Evolutionary conservation across 2,329 filamentous ascomycete genomes (phyloP).

Genomic region (Alternaria dauci): DNA sequence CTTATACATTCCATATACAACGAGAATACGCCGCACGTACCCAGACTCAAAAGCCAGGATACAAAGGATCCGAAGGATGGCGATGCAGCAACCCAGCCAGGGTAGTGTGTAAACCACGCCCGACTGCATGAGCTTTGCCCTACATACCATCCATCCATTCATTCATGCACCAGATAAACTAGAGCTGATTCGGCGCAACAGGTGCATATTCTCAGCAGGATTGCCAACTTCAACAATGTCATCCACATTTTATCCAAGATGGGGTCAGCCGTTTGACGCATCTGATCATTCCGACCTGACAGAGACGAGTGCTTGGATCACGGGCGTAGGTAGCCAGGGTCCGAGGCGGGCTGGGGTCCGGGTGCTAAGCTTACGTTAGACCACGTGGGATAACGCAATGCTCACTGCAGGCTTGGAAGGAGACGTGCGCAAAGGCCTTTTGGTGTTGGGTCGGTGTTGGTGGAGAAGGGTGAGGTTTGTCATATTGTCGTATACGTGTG

Average conservation of each 20-base stretch:
- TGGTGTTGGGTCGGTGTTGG: background rate
- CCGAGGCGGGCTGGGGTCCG: background rate
- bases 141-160: too few relatives aligned
- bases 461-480: background rate
- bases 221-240: background rate
- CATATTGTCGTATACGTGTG: background rate
- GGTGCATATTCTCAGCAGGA: background rate
- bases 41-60: background rate
- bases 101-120: background rate
- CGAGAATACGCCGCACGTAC: background rate
- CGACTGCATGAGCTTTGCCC: background rate
- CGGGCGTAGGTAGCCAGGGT: slow-evolving; percentile 1
- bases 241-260: background rate
- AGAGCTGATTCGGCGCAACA: background rate
- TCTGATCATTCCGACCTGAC: background rate
- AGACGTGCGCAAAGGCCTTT: background rate
- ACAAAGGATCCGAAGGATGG: background rate
- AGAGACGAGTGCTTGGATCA: background rate
- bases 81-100: background rate
- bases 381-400: slow-evolving; percentile 2
- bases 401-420: background rate
- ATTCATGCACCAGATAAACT: background rate
- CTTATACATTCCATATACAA: background rate
- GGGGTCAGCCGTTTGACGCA: background rate
- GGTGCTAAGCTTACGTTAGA: slow-evolving; percentile 3